Evolutionary conservation across 2,329 filamentous ascomycete genomes (phyloP).

Genomic region (Sporothrix euskadiensis): DNA sequence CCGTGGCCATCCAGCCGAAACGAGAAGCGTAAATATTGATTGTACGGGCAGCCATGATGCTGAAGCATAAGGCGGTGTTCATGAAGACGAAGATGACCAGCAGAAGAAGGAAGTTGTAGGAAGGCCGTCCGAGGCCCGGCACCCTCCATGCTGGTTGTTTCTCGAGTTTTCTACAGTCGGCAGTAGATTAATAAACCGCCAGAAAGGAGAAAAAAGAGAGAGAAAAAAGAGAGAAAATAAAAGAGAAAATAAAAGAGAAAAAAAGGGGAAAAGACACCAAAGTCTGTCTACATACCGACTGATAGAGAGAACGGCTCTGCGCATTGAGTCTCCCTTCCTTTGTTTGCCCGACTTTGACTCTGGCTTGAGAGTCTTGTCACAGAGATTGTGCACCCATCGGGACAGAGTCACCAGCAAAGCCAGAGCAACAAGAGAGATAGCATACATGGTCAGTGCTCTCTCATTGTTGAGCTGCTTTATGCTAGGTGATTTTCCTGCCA

Average conservation of each 20-base stretch:
- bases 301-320: not conserved
- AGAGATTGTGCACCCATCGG: not conserved
- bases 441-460: conserved; percentile 26
- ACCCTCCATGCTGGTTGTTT: not conserved
- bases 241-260: not conserved
- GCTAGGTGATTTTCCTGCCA: conserved; percentile 13
- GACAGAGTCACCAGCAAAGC: not conserved
- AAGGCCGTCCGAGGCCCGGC: not conserved
- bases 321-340: not conserved
- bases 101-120: not conserved
- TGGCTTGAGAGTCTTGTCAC: not conserved
- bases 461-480: conserved; percentile 29
- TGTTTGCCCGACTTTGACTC: not conserved
- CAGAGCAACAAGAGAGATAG: conserved; percentile 6
- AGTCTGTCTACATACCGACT: not conserved
- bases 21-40: conserved; percentile 26
- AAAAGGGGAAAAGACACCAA: no score
- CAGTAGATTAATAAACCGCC: not conserved
- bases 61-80: conserved; percentile 21
- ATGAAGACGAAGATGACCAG: not conserved
- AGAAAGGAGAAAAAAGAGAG: not conserved
- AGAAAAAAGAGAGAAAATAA: no score
- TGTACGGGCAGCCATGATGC: conserved; percentile 13
- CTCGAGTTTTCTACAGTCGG: not conserved
- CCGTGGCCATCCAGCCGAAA: conserved; percentile 28